Conservation (phyloP, 345 rosid species). For the Raphanus sativus region DNA sequence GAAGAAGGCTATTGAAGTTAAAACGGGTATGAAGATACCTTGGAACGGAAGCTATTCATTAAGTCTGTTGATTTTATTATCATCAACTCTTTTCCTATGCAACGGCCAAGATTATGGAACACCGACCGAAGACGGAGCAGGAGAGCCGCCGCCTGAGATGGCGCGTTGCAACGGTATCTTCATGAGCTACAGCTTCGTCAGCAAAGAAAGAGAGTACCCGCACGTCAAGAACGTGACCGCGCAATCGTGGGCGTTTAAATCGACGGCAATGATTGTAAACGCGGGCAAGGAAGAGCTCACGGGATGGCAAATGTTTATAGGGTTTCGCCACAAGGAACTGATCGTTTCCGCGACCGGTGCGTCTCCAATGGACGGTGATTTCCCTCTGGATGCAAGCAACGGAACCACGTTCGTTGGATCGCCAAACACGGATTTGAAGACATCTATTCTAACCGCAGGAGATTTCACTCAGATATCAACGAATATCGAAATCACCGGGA, state of each 20-base stretch:
- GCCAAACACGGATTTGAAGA: slow-evolving; percentile 58
- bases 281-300: slow-evolving; percentile 59
- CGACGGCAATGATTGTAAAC: slow-evolving; percentile 58
- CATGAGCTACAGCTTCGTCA: slow-evolving; percentile 56
- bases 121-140: slow-evolving; percentile 25
- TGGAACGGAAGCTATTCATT: slow-evolving; percentile 26
- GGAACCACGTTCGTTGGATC: slow-evolving; percentile 75
- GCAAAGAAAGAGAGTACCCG: slow-evolving; percentile 61
- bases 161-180: slow-evolving; percentile 69
- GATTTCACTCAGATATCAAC: slow-evolving; percentile 67
- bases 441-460: slow-evolving; percentile 77
- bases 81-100: slow-evolving; percentile 17
- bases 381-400: slow-evolving; percentile 62
- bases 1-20: slow-evolving; percentile 18
- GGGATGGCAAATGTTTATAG: slow-evolving; percentile 72
- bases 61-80: slow-evolving; percentile 25
- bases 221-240: slow-evolving; percentile 70
- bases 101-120: slow-evolving; percentile 53
- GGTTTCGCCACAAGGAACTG: slow-evolving; percentile 72
- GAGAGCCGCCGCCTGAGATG: slow-evolving; percentile 55
- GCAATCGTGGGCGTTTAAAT: slow-evolving; percentile 85
- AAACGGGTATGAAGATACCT: slow-evolving; percentile 44
- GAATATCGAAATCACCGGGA: slow-evolving; percentile 59
- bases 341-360: slow-evolving; percentile 63
- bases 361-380: slow-evolving; percentile 52